Evolutionary conservation across 2,329 filamentous ascomycete species (phyloP), one percentile per base, ranked within the genome.

Genomic region (Aspergillus nomiae): DNA sequence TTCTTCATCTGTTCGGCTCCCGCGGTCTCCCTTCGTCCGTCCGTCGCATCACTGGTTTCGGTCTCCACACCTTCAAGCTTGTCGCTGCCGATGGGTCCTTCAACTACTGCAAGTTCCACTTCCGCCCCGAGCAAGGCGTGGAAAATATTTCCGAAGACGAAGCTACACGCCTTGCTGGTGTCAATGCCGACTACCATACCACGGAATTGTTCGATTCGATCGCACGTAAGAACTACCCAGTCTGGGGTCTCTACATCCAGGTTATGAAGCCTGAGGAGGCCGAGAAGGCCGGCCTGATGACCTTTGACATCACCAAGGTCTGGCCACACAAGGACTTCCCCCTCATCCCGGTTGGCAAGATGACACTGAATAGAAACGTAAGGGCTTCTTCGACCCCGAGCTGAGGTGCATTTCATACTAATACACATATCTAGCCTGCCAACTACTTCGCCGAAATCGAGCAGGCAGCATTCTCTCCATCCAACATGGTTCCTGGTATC

Each of bases 381-480:
- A 63, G 69, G 46, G 7, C 30, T 26, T 21, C 3, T 11, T 2
- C 24, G 60, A 48, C 12, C 8, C 10, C 19, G 38, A 19, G 26
- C 34, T 10, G 26, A 14, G 21, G 11, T 48, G 28, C 6, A 26
- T 30, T 38, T 30, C 58, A 24, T 63, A 51, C 56, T 67, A 48
- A 67, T 48, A 12, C 14, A 54, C 4, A 62, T 11, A 32, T 24
- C 7, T 36, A 69, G 71, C 69, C 82, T 0, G 75, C 81, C 56
- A 89, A 90, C 73, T 90, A 88, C 75, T 89, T 89, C 67, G 80
- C 83, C 48, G 88, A 91, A 67, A 85, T 90, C 53, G 89, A 91
- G 74, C 88, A 90, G 76, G 84, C 86, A 0, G 86, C 87, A 1
- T 91, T 90, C 70, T 87, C 85, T 0, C 89, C 89, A 0, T 84